These are phyloP conservation scores for Phaeosphaeria sp. DNA, from an alignment of 2,329 filamentous ascomycete species.

Conservation along the genomic window DNA sequence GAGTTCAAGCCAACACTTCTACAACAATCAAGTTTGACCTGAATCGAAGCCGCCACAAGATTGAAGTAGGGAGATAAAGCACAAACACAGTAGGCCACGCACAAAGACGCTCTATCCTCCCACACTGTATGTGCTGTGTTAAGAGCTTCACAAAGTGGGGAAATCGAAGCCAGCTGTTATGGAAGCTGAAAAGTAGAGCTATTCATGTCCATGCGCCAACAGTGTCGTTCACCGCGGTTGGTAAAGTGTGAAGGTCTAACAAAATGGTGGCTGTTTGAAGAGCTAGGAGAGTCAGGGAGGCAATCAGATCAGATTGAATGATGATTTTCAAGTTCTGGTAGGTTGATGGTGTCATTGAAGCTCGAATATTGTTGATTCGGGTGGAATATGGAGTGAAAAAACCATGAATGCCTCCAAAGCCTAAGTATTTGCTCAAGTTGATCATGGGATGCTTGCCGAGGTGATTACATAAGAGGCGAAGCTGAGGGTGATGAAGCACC, in stretches of 20 bases:
- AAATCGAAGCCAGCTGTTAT: not conserved
- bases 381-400: no score
- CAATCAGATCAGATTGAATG: no score
- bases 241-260: not conserved
- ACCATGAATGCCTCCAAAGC: no score
- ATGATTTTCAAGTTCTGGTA: no score
- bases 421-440: no score
- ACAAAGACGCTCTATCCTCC: conserved; percentile 4
- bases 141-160: conserved; percentile 1
- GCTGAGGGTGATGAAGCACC: not conserved
- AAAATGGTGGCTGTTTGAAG: not conserved
- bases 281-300: not conserved
- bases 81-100: not conserved
- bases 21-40: conserved; percentile 6
- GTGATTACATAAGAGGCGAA: conserved; percentile 1
- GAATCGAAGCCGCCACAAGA: conserved; percentile 6
- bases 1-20: conserved; percentile 1
- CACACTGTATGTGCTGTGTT: not conserved
- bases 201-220: conserved; percentile 4
- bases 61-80: conserved; percentile 2
- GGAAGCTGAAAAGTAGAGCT: not conserved
- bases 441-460: not conserved
- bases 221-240: conserved; percentile 6
- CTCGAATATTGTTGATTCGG: no score
- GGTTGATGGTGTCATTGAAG: no score